Evolutionary conservation across 2,329 filamentous ascomycete genomes (phyloP), one percentile per base, ranked within the genome.

Genomic region (Cladophialophora exuberans): DNA sequence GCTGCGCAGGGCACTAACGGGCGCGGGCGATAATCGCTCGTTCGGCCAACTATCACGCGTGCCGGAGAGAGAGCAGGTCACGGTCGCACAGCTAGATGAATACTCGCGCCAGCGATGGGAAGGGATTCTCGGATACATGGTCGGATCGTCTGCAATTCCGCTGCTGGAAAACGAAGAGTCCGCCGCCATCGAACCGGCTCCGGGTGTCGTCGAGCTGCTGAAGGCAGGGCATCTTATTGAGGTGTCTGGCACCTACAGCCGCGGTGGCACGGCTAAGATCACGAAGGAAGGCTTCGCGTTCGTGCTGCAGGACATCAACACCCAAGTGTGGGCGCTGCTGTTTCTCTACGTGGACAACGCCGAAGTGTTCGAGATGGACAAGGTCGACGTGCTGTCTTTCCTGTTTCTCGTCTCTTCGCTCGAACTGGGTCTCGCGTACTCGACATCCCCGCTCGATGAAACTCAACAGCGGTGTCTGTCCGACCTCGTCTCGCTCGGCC

Each of bases 271-370:
- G 51, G 80, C 90, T 7, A 84, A 83, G 50, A 99, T 99, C 65
- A 99, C 94, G 0, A 87, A 96, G 68, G 85, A 89, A 2, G 94
- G 94, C 6, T 99, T 99, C 69, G 92, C 90, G 0, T 99, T 99
- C 67, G 79, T 99, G 53, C 79, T 99, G 6, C 93, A 97, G 67
- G 93, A 97, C 68, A 87, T 93, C 56, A 97, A 97, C 70, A 91
- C 93, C 0, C 94, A 99, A 72, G 91, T 99, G 30, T 99, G 94
- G 94, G 94, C 91, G 22, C 79, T 99, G 42, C 79, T 99, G 30
- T 87, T 99, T 25, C 85, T 97, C 26, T 99, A 96, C 79, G 85
- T 99, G 46, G 89, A 95, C 63, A 88, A 90, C 58, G 88, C 88
- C 39, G 87, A 90, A 64, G 77, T 79, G 51, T 81, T 89, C 13